These are phyloP conservation scores for Lentinula boryana DNA, from an alignment of 768 basidiomycete species.

Conservation along the genomic window DNA sequence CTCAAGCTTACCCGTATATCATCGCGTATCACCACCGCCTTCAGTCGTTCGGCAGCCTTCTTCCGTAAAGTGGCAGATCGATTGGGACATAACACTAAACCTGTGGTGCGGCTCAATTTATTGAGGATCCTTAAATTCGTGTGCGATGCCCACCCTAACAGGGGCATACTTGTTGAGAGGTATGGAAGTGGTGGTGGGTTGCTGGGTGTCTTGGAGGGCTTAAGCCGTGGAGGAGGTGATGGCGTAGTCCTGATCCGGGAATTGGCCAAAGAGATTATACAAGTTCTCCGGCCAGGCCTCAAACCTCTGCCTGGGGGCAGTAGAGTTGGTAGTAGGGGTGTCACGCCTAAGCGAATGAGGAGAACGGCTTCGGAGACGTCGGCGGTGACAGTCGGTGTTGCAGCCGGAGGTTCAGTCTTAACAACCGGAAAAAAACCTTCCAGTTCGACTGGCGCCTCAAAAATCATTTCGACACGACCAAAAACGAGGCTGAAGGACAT, in stretches of 20 bases:
- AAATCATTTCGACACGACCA: background rate
- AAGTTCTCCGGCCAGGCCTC: conserved; percentile 66
- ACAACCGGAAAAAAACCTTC: background rate
- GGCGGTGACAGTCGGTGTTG: background rate
- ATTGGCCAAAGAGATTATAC: conserved; percentile 80
- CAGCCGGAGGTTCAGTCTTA: background rate
- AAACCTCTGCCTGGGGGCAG: conserved; percentile 38
- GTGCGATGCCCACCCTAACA: conserved; percentile 87
- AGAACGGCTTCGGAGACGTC: conserved; percentile 67
- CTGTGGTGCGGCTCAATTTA: conserved; percentile 87
- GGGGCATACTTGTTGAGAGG: conserved; percentile 71
- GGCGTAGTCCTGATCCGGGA: conserved; percentile 89
- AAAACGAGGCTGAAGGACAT: background rate
- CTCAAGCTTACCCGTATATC: conserved; percentile 89
- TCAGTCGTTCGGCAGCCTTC: conserved; percentile 75
- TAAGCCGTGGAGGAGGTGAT: conserved; percentile 69
- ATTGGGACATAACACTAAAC: conserved; percentile 60
- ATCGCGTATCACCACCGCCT: conserved; percentile 59
- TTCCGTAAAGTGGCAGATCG: conserved; percentile 85
- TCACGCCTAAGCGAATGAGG: conserved; percentile 62
- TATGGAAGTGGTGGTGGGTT: conserved; percentile 48
- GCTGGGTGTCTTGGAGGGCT: conserved; percentile 69
- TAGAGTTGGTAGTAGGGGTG: conserved; percentile 15
- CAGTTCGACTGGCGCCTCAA: background rate
- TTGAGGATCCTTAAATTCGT: conserved; percentile 79